These are phyloP conservation scores for Thalia dealbata DNA, from an alignment of 176 grass and related monocot species.

Conservation along the genomic window DNA sequence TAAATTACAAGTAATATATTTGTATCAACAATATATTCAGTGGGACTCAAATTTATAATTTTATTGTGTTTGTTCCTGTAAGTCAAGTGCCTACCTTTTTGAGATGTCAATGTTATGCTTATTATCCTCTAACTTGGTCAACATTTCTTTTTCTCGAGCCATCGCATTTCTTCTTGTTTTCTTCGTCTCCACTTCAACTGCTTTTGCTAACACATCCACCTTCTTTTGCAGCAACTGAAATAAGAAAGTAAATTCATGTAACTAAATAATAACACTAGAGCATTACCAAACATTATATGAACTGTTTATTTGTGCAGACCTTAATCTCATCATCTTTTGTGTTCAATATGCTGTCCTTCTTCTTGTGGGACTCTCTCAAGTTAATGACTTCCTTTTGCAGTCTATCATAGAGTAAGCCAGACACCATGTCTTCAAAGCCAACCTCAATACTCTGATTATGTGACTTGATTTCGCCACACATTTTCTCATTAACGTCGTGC, in stretches of 20 bases:
- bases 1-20: no score
- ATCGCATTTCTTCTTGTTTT: conserved; percentile 17
- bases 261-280: not conserved
- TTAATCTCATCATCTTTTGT: conserved; percentile 24
- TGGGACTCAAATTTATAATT: not conserved
- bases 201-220: conserved; percentile 4
- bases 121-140: not conserved
- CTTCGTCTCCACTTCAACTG: conserved; percentile 4
- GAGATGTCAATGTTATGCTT: not conserved
- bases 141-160: conserved; percentile 10
- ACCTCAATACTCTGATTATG: not conserved
- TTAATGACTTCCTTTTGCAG: conserved; percentile 19
- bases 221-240: conserved; percentile 19
- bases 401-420: conserved; percentile 20
- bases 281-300: not conserved
- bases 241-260: not conserved
- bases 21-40: not conserved
- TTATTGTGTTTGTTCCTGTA: not conserved
- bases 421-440: conserved; percentile 11
- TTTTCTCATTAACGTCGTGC: not conserved
- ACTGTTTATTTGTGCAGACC: conserved; percentile 4
- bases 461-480: not conserved
- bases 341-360: conserved; percentile 16
- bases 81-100: conserved; percentile 8
- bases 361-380: conserved; percentile 16